phyloP scores from a whole-genome alignment of 2,329 filamentous ascomycete genomes.

The Colletotrichum gloeosporioides region DNA sequence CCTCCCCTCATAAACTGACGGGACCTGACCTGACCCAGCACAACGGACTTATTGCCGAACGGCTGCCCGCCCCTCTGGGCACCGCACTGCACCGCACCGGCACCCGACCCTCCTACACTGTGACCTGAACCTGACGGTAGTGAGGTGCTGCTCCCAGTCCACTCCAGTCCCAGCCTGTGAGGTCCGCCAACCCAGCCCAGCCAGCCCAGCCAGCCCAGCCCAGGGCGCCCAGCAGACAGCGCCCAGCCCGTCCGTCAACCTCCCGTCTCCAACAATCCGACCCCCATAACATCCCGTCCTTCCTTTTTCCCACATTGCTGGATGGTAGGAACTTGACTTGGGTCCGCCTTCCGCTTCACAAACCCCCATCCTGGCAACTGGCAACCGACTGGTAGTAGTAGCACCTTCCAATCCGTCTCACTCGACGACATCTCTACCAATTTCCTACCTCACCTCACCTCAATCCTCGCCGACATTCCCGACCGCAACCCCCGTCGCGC shows the following conservation, averaged over 20 bases:
- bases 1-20: not conserved
- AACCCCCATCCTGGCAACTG: slow-evolving; percentile 19
- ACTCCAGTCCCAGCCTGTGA: not conserved
- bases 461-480: not conserved
- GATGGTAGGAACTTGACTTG: not conserved
- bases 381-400: slow-evolving; percentile 18
- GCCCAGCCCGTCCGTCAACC: slow-evolving; percentile 5
- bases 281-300: not conserved
- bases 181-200: not conserved
- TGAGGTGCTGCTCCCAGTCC: not conserved
- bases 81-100: not conserved
- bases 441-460: not conserved
- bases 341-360: not conserved
- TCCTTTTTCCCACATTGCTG: slow-evolving; percentile 9
- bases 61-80: not conserved
- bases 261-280: slow-evolving; percentile 1
- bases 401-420: slow-evolving; percentile 18
- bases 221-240: not conserved
- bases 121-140: not conserved
- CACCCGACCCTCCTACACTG: not conserved
- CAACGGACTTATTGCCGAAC: slow-evolving; percentile 19
- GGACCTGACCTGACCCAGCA: not conserved
- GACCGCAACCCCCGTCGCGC: not conserved
- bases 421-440: not conserved
- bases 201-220: not conserved